Evolutionary conservation across 192 early-diverging fungal species (phyloP).

Genomic region (Podila horticola): DNA sequence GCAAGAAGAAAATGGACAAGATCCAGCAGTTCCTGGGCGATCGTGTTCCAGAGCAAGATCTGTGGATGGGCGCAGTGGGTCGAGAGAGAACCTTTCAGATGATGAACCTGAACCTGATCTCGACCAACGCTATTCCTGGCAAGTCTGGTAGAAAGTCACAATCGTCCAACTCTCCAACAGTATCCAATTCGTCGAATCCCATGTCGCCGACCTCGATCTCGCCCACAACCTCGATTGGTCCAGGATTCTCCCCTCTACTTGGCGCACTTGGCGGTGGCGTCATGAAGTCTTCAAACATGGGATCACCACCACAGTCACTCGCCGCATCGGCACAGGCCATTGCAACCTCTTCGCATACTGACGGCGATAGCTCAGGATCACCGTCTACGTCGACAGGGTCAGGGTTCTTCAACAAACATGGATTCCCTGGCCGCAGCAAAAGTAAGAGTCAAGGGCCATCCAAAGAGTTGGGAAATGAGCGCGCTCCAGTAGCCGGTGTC

Average conservation of each 20-base stretch:
- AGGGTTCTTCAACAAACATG: slow-evolving; percentile 6
- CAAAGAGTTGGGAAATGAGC: not conserved
- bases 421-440: slow-evolving; percentile 6
- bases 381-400: not conserved
- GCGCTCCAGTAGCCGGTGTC: not conserved
- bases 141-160: not conserved
- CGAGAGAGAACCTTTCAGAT: slow-evolving; percentile 28
- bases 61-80: slow-evolving; percentile 43
- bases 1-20: slow-evolving; percentile 55
- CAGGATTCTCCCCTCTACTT: not conserved
- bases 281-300: not conserved
- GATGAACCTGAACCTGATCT: slow-evolving; percentile 27
- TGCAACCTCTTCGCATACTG: too few species aligned
- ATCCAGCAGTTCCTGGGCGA: slow-evolving; percentile 57
- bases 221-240: not conserved
- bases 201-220: not conserved
- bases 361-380: not conserved
- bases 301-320: too few species aligned
- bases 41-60: slow-evolving; percentile 44
- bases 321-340: too few species aligned
- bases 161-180: not conserved
- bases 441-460: not conserved
- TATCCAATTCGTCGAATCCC: not conserved
- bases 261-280: not conserved
- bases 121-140: not conserved